Evolutionary conservation across 2,329 filamentous ascomycete genomes (phyloP), one percentile per base, ranked within the genome.

Genomic region (Fusarium aywerte): DNA sequence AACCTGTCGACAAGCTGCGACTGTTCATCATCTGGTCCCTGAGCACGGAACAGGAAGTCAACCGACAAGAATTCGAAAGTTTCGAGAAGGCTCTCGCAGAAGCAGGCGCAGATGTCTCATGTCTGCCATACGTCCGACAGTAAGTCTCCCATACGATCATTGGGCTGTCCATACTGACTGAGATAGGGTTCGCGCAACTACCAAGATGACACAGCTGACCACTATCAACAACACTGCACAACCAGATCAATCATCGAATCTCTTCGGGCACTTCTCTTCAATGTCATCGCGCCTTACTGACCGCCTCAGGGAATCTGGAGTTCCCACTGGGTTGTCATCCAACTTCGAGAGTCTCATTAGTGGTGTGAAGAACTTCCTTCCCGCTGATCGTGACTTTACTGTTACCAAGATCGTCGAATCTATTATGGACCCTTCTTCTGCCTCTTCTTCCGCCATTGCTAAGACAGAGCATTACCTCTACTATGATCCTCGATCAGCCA

Each of bases 351-450:
- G 91, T 29, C 87, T 99, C 40, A 94, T 98, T 65, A 95, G 93
- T 7, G 95, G 95, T 40, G 95, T 99, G 75, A 99, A 98, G 81
- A 98, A 97, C 80, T 97, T 99, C 80, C 82, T 99, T n/a, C 96
- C 96, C 0, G 92, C 89, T 15, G 96, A 99, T 80, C 93, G 94
- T 73, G 96, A 99, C 76, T 86, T 98, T 11, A 98, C 96, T 0
- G 87, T 99, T 52, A 99, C 96, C 57, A 98, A 98, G 80, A 97
- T 99, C 75, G 95, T 96, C 38, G 96, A 99, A 78, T 97, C 93
- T 2, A 90, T 99, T 74, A 99, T 99, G 95, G 96, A 99, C 75
- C 96, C 96, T 0, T 87, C 92, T 43, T 89, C 93, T 12, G 95
- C 96, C 4, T 93, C 92, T 5, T 95, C 92, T 7, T 95, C 91